Evolutionary conservation across 768 basidiomycete genomes (phyloP), one percentile per base, ranked within the genome.

Genomic region (Calocybe indica): DNA sequence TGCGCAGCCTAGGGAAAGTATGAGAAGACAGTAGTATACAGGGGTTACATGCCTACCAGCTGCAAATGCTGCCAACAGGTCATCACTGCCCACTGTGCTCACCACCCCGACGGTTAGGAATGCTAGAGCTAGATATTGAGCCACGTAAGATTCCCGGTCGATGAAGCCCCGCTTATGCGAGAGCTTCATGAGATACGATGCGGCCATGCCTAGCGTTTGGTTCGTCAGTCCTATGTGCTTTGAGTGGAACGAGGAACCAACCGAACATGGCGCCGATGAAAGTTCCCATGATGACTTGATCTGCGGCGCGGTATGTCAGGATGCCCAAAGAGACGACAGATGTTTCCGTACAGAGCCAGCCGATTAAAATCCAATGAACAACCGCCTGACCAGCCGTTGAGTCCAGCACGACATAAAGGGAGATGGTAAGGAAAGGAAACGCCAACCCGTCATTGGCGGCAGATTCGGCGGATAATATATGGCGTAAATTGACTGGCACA

Each of bases 391-490:
- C 65, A 10, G 67, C 72, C 3, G 82, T 76, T 0, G 74, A 58
- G 52, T 95, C 90, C 5, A 92, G 54, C 7, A 83, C 84, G 40
- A 98, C 73, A 62, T 95, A 97, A 7, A 98, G 73, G 2, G 94
- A 81, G 45, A 98, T 74, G 28, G 80, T 78, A 47, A 97, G 72
- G 62, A 97, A 97, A 0, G 93, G 93, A 62, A 94, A 96, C 1
- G 94, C 92, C 10, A 97, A 75, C 1, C 96, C 96, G 55, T 98
- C 96, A 64, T 99, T 99, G 6, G 90, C 85, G 0, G 94, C 96
- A 5, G 88, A 89, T 65, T 98, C 95, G 0, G 90, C 91, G 0
- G 88, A 79, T 6, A 96, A 71, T 37, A 96, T 74, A 15, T 81
- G 85, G 29, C 94, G 81, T 15, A 98, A 73, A 45, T 90, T 84